Evolutionary conservation across 1,284 basidiomycete genomes (phyloP), one percentile per base, ranked within the genome.

Genomic region (Leucoagaricus sp.): DNA sequence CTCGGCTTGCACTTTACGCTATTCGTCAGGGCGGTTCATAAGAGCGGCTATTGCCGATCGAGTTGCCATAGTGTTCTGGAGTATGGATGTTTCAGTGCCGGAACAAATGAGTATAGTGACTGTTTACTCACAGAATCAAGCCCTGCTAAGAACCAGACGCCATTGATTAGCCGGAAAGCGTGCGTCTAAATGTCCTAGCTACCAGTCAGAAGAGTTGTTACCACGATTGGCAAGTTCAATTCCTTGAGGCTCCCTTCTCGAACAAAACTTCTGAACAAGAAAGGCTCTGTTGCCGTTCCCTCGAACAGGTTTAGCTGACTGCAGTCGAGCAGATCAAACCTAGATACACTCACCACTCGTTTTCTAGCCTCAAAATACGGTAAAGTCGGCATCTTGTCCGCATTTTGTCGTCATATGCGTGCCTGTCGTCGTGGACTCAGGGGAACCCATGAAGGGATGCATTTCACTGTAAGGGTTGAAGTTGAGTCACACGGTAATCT

Each of bases 1-100:
- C 47, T 69, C 67, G 28, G 57, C 64, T 34, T 67, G 65, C 2
- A 64, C 68, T 29, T 63, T 64, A 13, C 42, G 55, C 40, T 68
- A 66, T 6, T 65, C 60, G 7, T 67, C 66, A 19, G 66, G 67
- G 28, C 19, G 15, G n/a, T 36, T 21, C 13, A 29, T 21, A 28
- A 33, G 9, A 10, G 47, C 4, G 17, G 21, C 3, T 12, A 49
- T 28, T 10, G 17, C 19, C 7, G 17, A 33, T 31, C 12, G 15
- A 13, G 23, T 31, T 10, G 31, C 28, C 12, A 28, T 33, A 4
- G 6, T 10, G 17, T 12, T 33, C 47, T 49, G n/a, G n/a, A n/a
- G n/a, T n/a, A n/a, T 49, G 17, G 15, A 6, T 7, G 6, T 21
- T 21, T 23, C 23, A 41, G 19, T 41, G 40, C 17, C n/a, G 12